Conservation (phyloP, 306 rosid genomes). For the Citrullus amarus region DNA sequence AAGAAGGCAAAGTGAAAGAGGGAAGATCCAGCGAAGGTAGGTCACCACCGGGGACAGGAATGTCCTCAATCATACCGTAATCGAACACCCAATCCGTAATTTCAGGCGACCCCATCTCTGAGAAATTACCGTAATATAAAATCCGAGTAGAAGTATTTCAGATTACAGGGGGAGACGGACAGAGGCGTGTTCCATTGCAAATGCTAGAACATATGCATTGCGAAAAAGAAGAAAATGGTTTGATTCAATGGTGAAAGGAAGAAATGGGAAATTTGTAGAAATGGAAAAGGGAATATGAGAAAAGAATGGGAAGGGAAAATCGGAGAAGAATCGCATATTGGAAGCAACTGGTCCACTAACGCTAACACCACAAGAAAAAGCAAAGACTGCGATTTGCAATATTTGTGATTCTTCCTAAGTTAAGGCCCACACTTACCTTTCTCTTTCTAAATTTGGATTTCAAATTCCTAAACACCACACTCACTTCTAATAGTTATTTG, state of each 20-base stretch:
- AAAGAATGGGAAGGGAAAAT: neutral
- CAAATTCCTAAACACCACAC: neutral
- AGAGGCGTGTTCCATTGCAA: neutral
- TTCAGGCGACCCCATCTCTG: conserved; percentile 30
- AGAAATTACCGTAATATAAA: conserved; percentile 5
- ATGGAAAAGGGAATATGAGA: neutral
- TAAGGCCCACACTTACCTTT: neutral
- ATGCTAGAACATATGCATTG: neutral
- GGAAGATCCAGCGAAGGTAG: conserved; percentile 23
- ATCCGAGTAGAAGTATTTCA: neutral
- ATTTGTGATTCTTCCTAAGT: conserved; percentile 1
- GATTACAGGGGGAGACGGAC: neutral
- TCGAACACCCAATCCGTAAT: conserved; percentile 45
- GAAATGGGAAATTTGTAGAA: neutral
- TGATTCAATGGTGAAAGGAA: neutral
- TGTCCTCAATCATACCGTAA: conserved; percentile 40
- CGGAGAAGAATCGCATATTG: conserved; percentile 1
- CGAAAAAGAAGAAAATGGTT: neutral
- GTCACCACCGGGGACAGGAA: conserved; percentile 26
- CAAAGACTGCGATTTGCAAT: neutral
- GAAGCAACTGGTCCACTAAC: conserved; percentile 1
- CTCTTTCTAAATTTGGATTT: neutral
- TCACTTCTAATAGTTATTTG: neutral
- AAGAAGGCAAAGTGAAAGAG: conserved; percentile 41
- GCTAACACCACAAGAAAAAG: neutral